These are phyloP conservation scores for Kodamaea restingae DNA, from an alignment of 805 yeast species.

Conservation along the genomic window DNA sequence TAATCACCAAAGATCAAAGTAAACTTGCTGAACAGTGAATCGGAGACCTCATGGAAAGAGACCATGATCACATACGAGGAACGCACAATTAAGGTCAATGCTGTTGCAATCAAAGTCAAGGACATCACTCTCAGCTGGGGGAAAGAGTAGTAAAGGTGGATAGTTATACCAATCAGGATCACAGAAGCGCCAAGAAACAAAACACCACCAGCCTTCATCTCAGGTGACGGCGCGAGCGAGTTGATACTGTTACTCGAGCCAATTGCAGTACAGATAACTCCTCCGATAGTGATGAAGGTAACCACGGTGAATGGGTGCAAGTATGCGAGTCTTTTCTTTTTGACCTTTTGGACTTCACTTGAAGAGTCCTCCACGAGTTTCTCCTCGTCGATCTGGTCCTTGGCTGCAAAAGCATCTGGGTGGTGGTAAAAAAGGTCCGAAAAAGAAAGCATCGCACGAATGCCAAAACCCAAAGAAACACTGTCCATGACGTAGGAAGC, in stretches of 20 bases:
- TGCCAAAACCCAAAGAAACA: constrained; percentile 6
- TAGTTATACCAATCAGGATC: not conserved
- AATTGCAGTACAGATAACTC: constrained; percentile 2
- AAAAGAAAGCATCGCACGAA: constrained; percentile 3
- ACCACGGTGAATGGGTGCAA: constrained; percentile 7
- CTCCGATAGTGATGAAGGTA: constrained; percentile 4
- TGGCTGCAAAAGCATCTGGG: not conserved
- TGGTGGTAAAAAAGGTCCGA: constrained; percentile 5
- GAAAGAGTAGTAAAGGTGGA: not conserved
- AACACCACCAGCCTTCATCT: constrained; percentile 5
- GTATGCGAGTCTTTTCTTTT: constrained; percentile 1
- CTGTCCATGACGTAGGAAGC: constrained; percentile 5
- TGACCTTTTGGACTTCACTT: not conserved
- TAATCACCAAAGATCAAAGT: constrained; percentile 7
- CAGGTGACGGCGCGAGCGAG: not conserved
- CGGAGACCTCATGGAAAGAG: not conserved
- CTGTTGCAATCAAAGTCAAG: not conserved
- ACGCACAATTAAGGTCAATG: constrained; percentile 3
- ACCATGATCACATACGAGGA: constrained; percentile 4
- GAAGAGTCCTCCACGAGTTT: not conserved
- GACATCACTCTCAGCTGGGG: constrained; percentile 4
- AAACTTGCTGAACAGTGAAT: not conserved
- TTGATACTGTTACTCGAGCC: constrained; percentile 2
- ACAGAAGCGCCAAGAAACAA: constrained; percentile 5
- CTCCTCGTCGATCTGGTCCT: not conserved